Evolutionary conservation across 352 stramenopile genomes (phyloP), one percentile per base, ranked within the genome.

Genomic region (Elongisporangium undulatum): DNA sequence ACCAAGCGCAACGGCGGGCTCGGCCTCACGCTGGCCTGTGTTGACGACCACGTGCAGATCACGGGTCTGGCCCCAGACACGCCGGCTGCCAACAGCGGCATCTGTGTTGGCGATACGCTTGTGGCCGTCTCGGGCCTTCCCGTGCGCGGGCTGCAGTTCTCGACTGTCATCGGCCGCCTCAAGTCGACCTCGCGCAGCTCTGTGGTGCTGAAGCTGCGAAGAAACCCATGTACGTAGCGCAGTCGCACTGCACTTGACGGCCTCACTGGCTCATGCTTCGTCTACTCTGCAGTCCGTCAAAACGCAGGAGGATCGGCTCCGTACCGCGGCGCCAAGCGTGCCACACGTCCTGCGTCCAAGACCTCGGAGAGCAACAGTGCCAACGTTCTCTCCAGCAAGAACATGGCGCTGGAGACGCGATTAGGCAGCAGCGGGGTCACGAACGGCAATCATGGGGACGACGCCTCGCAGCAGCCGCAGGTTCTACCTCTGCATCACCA

Each of bases 1-100:
- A 92, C 79, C 49, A 92, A 92, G 57, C 70, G 79, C 9, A 92
- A 92, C 59, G 82, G 82, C 24, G 80, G 82, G 10, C 69, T 92
- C 17, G 82, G 82, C 29, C 65, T 92, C 48, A 92, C 82, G 49
- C 74, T 92, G 8, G 82, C 82, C 17, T 92, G 82, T 56, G 82
- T 92, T 51, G 82, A 92, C 66, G 80, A 90, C 68, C 82, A 92
- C 71, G 82, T 92, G 22, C 82, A 92, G 67, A 92, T 92, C 69
- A 92, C 79, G 51, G 82, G 80, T 9, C 63, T 92, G 9, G 79
- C 79, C 2, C 80, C 80, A 0, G 82, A 90, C 56, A 92, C 82
- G 9, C 82, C 82, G 4, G 82, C 82, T 1, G 79, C 82, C 0
- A 90, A 82, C 54, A 88, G 76, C 49, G 82, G 80, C 12, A 90